Percentiles rank a stretch among this genome's conserved stretches.
Evolutionary conservation across 352 stramenopile species (phyloP).

Genomic region (Phytophthora europaea): DNA sequence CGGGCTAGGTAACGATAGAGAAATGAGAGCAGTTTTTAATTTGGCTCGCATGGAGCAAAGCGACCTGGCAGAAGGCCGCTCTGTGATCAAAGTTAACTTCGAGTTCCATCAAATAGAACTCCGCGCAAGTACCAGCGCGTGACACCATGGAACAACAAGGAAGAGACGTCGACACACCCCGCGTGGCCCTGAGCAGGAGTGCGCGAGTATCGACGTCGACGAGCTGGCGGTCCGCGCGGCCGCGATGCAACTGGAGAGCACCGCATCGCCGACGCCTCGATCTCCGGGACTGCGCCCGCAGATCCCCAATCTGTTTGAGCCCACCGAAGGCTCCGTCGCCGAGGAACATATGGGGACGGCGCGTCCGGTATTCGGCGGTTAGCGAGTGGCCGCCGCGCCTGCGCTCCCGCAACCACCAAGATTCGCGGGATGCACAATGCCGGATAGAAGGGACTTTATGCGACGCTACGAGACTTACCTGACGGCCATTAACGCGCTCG

Average conservation of each 20-base stretch:
- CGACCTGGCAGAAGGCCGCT: neutral
- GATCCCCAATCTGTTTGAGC: conserved; percentile 15
- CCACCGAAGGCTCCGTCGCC: neutral
- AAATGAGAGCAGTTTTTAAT: conserved; percentile 7
- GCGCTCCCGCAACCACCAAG: neutral
- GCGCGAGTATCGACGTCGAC: neutral
- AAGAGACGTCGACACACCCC: neutral
- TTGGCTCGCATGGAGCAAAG: neutral
- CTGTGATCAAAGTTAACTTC: conserved; percentile 18
- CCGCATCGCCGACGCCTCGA: neutral
- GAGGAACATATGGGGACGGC: neutral
- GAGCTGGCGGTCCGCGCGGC: neutral
- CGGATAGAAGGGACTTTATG: conserved; percentile 4
- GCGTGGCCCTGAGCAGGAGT: neutral
- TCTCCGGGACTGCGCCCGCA: conserved; percentile 4
- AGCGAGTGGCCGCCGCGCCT: conserved; percentile 1
- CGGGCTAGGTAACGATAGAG: no score
- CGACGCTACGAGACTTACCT: conserved; percentile 4
- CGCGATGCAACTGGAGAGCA: conserved; percentile 16
- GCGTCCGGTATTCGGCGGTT: neutral
- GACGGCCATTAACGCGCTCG: neutral
- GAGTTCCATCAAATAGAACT: conserved; percentile 7
- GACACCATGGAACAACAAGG: conserved; percentile 6
- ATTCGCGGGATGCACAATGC: neutral
- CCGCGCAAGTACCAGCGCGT: neutral